A percentile compares a stretch with the other conserved stretches of the same genome.
Conservation (phyloP, 352 stramenopile genomes). For the Globisporangium spiculum region DNA sequence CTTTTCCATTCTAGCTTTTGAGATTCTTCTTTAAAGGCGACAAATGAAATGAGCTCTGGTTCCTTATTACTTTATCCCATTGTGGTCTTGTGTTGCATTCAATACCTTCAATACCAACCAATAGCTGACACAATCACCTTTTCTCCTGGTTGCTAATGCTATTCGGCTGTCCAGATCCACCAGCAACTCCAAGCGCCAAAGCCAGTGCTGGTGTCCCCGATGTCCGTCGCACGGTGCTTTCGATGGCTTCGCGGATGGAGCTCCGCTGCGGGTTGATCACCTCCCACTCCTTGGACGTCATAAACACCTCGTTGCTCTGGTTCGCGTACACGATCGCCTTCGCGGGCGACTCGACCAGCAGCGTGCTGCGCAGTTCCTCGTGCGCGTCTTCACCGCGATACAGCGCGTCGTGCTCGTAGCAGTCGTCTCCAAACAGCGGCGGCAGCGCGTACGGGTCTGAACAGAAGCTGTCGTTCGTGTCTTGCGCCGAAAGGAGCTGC, state of each 20-base stretch:
- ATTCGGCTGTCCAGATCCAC: not conserved
- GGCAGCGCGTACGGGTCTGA: conserved; percentile 65
- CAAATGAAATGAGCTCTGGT: conserved; percentile 24
- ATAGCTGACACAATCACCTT: not conserved
- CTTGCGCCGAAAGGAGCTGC: conserved; percentile 11
- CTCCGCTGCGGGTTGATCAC: conserved; percentile 59
- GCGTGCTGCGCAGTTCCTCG: conserved; percentile 14
- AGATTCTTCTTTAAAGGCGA: not conserved
- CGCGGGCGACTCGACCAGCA: conserved; percentile 32
- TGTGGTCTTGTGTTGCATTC: not conserved
- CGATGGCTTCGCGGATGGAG: conserved; percentile 47
- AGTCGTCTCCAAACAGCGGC: conserved; percentile 59
- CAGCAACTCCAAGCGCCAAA: not conserved
- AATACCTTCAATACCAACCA: not conserved
- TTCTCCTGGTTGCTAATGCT: not conserved
- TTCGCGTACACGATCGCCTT: conserved; percentile 67
- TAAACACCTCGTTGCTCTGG: conserved; percentile 44
- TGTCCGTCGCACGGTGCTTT: conserved; percentile 26
- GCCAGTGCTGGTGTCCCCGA: not conserved
- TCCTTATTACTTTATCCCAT: conserved; percentile 6
- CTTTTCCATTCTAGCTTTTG: conserved; percentile 4
- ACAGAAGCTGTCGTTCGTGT: conserved; percentile 27
- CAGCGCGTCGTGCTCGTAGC: conserved; percentile 13
- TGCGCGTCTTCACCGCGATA: conserved; percentile 18
- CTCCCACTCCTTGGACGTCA: conserved; percentile 68